phyloP scores from a whole-genome alignment of 371 early-diverging fungal genomes.

The Rhizopus delemar region DNA sequence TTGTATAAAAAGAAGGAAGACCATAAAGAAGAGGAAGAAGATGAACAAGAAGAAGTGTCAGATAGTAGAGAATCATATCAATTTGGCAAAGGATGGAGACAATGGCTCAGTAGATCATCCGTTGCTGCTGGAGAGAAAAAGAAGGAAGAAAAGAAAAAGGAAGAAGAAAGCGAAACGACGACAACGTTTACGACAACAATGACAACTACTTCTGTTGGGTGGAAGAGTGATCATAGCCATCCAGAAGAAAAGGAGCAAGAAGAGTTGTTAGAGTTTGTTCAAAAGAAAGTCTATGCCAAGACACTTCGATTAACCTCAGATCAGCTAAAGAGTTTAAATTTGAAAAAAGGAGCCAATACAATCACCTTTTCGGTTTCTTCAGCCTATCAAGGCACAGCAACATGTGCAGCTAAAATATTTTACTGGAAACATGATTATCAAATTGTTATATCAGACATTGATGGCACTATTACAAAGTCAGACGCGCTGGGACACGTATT shows the following conservation, averaged over 20 bases:
- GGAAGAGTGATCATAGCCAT: slow-evolving; percentile 38
- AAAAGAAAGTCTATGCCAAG: slow-evolving; percentile 75
- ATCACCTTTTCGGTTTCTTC: slow-evolving; percentile 87
- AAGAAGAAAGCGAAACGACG: slow-evolving; percentile 8
- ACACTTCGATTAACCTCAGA: slow-evolving; percentile 89
- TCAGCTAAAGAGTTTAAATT: slow-evolving; percentile 79
- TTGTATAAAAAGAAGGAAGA: slow-evolving; percentile 38
- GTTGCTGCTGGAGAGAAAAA: slow-evolving; percentile 26
- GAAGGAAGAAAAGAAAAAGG: slow-evolving; percentile 6
- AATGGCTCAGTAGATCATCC: slow-evolving; percentile 54
- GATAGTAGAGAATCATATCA: slow-evolving; percentile 40
- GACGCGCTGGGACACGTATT: slow-evolving; percentile 98
- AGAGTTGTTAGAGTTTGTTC: slow-evolving; percentile 8
- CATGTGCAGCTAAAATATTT: slow-evolving; percentile 84
- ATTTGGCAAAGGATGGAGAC: slow-evolving; percentile 52
- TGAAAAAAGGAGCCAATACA: slow-evolving; percentile 90
- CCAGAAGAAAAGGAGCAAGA: slow-evolving; percentile 20
- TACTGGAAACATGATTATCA: slow-evolving; percentile 86
- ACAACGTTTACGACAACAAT: slow-evolving; percentile 44
- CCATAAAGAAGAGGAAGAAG: slow-evolving; percentile 6
- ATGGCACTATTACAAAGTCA: slow-evolving; percentile 99
- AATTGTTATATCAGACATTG: slow-evolving; percentile 98
- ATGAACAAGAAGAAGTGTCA: slow-evolving; percentile 14
- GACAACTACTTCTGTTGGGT: slow-evolving; percentile 46
- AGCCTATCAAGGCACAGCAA: slow-evolving; percentile 74